Conservation (phyloP, 352 stramenopile genomes). For the Phytopythium chamaehyphon region DNA sequence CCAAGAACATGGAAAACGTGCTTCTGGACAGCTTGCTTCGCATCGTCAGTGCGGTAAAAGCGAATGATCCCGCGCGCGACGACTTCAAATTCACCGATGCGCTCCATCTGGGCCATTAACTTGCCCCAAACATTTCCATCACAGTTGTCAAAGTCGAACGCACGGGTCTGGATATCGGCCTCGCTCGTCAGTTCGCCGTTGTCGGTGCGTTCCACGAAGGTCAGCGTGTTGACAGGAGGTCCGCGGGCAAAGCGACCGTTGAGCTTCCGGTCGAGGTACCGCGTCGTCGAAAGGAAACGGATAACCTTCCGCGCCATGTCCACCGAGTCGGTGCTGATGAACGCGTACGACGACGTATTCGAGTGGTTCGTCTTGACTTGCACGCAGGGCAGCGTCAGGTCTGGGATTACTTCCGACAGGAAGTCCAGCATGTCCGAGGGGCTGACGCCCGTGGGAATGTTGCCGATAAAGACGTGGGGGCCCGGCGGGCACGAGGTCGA, state of each 20-base stretch:
- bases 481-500: constrained; percentile 50
- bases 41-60: constrained; percentile 45
- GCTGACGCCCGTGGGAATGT: constrained; percentile 37
- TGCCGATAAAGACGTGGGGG: constrained; percentile 70
- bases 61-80: constrained; percentile 41
- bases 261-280: constrained; percentile 40
- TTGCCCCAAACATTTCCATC: constrained; percentile 41
- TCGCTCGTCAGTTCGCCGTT: constrained; percentile 15
- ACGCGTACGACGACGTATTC: constrained; percentile 47
- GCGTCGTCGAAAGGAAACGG: constrained; percentile 30
- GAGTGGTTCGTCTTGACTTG: constrained; percentile 52
- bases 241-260: constrained; percentile 71
- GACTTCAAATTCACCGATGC: constrained; percentile 43
- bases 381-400: constrained; percentile 35
- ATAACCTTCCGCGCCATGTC: constrained; percentile 54
- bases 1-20: constrained; percentile 40
- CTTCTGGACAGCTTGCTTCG: constrained; percentile 54
- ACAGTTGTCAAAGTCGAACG: constrained; percentile 42
- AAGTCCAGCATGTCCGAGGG: constrained; percentile 50
- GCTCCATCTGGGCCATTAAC: constrained; percentile 36
- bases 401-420: constrained; percentile 42
- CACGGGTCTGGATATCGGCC: constrained; percentile 35
- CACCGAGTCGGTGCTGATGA: constrained; percentile 56
- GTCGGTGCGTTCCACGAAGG: constrained; percentile 52
- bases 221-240: constrained; percentile 50